Base-by-base conservation (phyloP, 2,329 filamentous ascomycete species). In the Polytolypa hystricis region DNA sequence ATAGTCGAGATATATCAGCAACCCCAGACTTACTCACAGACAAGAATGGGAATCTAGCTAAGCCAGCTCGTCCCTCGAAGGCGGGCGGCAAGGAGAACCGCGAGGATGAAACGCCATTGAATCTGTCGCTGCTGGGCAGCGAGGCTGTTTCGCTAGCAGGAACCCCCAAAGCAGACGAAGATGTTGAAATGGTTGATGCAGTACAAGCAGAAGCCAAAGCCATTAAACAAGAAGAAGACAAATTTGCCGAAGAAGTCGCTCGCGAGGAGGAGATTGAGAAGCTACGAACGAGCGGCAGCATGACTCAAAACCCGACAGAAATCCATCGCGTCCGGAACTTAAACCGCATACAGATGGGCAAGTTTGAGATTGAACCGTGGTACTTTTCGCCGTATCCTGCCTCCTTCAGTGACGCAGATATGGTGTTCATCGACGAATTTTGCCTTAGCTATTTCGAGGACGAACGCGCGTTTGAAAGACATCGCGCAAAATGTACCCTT, bases 221-320 rank as follows among this genome's bases (percentile, higher is more conserved):
- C 1, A 44, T 51, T 25, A 62, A 60, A 30, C 42, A 48, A 6
- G 56, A 64, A 38, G 60, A 64, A 37, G 57, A 58, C 26, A 59
- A 53, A 15, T 45, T 47, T 2, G 49, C 47, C 3, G 57, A 53
- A 21, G 52, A 58, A 17, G 74, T 73, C 52, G 69, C 60, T 79
- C 81, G 44, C 33, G 84, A 93, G 57, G 84, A 93, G 46, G 91
- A 98, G 58, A 95, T 96, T 39, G 91, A 98, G 57, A 94, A 95
- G 56, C 71, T 98, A 7, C 79, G 91, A 27, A 94, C 86, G 3
- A 84, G 84, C 16, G 93, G 91, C 20, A 95, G 86, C 42, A 96
- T 98, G 91, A 98, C 93, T 8, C 93, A 98, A 56, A 96, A 96
- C 47, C 91, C 93, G 39, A 86, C 89, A 9, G 93, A 98, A 55